phyloP scores from a whole-genome alignment of 306 rosid genomes.

The Adenanthera pavonina region DNA sequence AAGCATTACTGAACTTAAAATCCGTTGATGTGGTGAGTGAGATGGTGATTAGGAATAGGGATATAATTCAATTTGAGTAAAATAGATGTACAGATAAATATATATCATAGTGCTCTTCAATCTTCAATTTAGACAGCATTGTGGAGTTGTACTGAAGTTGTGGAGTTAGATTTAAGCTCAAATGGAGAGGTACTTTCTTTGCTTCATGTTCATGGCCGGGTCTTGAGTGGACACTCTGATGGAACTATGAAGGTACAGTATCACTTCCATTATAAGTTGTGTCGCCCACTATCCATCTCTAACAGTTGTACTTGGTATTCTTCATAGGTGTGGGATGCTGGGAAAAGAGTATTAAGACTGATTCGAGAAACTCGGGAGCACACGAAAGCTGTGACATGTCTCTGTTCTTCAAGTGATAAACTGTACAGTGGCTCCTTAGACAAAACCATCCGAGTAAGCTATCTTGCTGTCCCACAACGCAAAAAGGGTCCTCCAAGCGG shows the following conservation, averaged over 20 bases:
- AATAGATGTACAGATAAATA: conserved; percentile 27
- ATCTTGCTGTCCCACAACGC: conserved; percentile 24
- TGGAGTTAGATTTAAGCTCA: conserved; percentile 65
- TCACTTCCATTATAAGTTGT: conserved; percentile 32
- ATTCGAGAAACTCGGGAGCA: conserved; percentile 86
- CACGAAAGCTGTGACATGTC: conserved; percentile 85
- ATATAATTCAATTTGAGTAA: conserved; percentile 6
- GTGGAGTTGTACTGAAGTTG: conserved; percentile 84
- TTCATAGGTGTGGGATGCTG: conserved; percentile 85
- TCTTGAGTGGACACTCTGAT: conserved; percentile 90
- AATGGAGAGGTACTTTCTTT: conserved; percentile 84
- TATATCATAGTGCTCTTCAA: conserved; percentile 24
- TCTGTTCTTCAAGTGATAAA: conserved; percentile 62
- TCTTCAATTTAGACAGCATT: conserved; percentile 63
- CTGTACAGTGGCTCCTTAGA: conserved; percentile 86
- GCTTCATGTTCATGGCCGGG: conserved; percentile 67
- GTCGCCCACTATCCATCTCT: conserved; percentile 1
- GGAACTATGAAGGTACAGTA: conserved; percentile 87
- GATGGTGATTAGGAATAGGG: conserved; percentile 22
- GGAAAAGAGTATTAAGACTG: conserved; percentile 65
- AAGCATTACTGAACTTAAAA: conserved; percentile 73
- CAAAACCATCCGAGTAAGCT: conserved; percentile 85
- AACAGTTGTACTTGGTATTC: conserved; percentile 31
- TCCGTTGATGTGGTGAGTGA: conserved; percentile 81
- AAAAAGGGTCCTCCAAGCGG: not conserved